Evolutionary conservation across 306 rosid genomes (phyloP), one percentile per base, ranked within the genome.

Genomic region (Cucurbita pepo): DNA sequence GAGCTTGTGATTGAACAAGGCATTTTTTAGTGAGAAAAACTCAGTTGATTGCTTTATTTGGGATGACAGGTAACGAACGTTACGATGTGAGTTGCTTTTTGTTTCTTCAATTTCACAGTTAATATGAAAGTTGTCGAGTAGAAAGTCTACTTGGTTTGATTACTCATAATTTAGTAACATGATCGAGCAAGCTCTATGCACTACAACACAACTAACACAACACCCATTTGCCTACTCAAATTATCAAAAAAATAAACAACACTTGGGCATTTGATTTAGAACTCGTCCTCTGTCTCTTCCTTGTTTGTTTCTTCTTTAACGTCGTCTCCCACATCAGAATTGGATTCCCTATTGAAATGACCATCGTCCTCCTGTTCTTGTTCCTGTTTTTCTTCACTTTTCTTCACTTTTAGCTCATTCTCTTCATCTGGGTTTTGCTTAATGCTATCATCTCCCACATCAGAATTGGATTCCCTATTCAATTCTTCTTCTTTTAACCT

Each of bases 231-330:
- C 5, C 34, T n/a, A 10, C 8, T 16, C 14, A n/a, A 37, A 61
- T 4, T 16, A 8, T 16, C 30, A 13, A 38, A 38, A 38, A 18
- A 10, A 38, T 9, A 16, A 61, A 41, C 6, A 12, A 19, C 53
- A n/a, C 10, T 12, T 18, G 14, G 48, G 12, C 5, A 65, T 43
- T 64, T 5, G 15, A 43, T 41, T 65, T 61, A 85, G 57, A 83
- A 86, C 67, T 86, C 85, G 4, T 85, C 76, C 72, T 84, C 86
- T 21, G 76, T 66, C 58, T 89, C 89, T 75, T 84, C 86, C 57
- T 56, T 79, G 82, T 89, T 79, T 56, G 81, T 86, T 40, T 79
- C 77, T 71, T 71, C 77, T 56, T 75, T n/a, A 10, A 7, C 74
- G 41, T 51, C 55, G 5, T 51, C 19, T 5, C 5, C 54, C 6